These are phyloP conservation scores for Sporopachydermia quercuum DNA, from an alignment of 805 yeast genomes.

Conservation along the genomic window DNA sequence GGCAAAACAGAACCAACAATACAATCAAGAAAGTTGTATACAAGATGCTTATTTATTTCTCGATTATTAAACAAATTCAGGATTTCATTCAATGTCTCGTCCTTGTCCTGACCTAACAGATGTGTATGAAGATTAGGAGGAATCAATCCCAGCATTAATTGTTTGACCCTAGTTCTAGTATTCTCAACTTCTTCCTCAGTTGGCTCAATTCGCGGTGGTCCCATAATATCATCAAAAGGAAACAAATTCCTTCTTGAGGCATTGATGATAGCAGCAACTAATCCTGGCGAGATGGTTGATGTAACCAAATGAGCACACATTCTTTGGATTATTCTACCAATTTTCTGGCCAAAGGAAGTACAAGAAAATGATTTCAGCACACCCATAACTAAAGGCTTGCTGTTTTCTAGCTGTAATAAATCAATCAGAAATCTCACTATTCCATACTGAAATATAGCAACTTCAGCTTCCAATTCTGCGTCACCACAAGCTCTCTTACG, in stretches of 20 bases:
- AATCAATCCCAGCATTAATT: slow-evolving; percentile 8
- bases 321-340: slow-evolving; percentile 9
- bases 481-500: background rate
- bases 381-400: slow-evolving; percentile 9
- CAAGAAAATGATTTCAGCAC: slow-evolving; percentile 3
- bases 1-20: slow-evolving; percentile 14
- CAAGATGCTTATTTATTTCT: slow-evolving; percentile 16
- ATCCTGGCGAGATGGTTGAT: slow-evolving; percentile 1
- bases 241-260: slow-evolving; percentile 25
- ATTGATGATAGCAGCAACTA: slow-evolving; percentile 13
- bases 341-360: slow-evolving; percentile 7
- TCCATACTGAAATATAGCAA: background rate
- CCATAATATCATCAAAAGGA: slow-evolving; percentile 35
- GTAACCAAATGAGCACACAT: background rate
- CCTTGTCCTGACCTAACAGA: slow-evolving; percentile 11
- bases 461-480: background rate
- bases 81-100: slow-evolving; percentile 10
- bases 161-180: slow-evolving; percentile 9
- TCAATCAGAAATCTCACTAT: slow-evolving; percentile 7
- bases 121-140: slow-evolving; percentile 9
- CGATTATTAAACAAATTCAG: slow-evolving; percentile 14
- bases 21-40: slow-evolving; percentile 14
- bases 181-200: slow-evolving; percentile 22
- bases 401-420: slow-evolving; percentile 4
- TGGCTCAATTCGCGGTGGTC: slow-evolving; percentile 31